These are phyloP conservation scores for Hypoxylon lenormandii DNA, from an alignment of 495 filamentous ascomycete species.

Conservation along the genomic window DNA sequence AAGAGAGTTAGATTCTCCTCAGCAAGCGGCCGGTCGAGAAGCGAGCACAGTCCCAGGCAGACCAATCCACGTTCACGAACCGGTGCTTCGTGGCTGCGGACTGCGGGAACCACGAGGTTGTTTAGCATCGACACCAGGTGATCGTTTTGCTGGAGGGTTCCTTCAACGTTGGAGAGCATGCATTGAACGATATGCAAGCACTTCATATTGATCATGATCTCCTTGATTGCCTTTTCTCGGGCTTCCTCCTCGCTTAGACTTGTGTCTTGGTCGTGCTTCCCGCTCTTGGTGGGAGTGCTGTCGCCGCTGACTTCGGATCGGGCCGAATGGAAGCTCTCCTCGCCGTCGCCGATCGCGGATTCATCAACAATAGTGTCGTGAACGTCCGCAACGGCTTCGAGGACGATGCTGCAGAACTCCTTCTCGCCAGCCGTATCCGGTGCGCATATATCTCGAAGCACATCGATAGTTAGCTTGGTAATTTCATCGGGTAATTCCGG, in stretches of 20 bases:
- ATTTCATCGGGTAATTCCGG: slow-evolving; percentile 90
- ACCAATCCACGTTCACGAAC: slow-evolving; percentile 89
- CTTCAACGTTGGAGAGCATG: slow-evolving; percentile 91
- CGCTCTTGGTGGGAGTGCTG: slow-evolving; percentile 65
- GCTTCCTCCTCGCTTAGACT: slow-evolving; percentile 77
- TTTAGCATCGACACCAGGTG: slow-evolving; percentile 94
- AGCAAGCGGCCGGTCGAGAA: slow-evolving; percentile 90
- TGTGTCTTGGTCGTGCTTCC: slow-evolving; percentile 57
- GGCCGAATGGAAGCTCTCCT: slow-evolving; percentile 93
- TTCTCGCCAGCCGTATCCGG: slow-evolving; percentile 81
- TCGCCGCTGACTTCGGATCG: slow-evolving; percentile 81
- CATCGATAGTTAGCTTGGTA: slow-evolving; percentile 87
- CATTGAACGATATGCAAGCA: slow-evolving; percentile 97
- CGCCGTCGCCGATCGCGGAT: slow-evolving; percentile 65
- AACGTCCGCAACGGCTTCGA: slow-evolving; percentile 94
- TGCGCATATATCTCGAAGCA: slow-evolving; percentile 82
- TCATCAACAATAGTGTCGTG: slow-evolving; percentile 86
- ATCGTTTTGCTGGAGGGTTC: slow-evolving; percentile 84
- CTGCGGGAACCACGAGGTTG: slow-evolving; percentile 93
- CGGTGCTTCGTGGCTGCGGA: slow-evolving; percentile 89
- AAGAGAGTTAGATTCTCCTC: slow-evolving; percentile 94
- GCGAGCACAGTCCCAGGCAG: slow-evolving; percentile 88
- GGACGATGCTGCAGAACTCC: slow-evolving; percentile 91
- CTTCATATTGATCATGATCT: slow-evolving; percentile 97
- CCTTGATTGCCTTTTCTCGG: slow-evolving; percentile 81